phyloP scores from a whole-genome alignment of 2,329 filamentous ascomycete genomes.

The Ceratocystis cacaofunesta region DNA sequence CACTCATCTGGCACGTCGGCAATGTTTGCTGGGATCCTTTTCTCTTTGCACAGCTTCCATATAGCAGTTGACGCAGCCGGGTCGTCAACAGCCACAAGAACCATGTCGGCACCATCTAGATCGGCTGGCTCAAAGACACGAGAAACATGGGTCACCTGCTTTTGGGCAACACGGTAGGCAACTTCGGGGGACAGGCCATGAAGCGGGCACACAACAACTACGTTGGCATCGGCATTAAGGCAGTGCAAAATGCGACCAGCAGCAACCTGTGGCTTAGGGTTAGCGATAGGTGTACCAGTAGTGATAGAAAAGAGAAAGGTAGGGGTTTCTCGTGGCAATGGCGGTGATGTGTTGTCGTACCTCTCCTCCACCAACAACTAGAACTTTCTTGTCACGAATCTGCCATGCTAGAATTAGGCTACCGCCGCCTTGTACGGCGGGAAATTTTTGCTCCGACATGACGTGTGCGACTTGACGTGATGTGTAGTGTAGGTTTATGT shows the following conservation, averaged over 20 bases:
- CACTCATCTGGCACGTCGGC: conserved; percentile 94
- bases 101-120: conserved; percentile 70
- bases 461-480: neutral
- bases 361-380: conserved; percentile 93
- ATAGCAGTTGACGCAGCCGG: conserved; percentile 77
- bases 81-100: conserved; percentile 85
- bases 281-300: neutral
- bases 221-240: conserved; percentile 83
- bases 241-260: conserved; percentile 87
- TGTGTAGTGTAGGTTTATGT: too few species aligned
- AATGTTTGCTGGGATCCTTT: conserved; percentile 78
- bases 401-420: conserved; percentile 95
- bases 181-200: conserved; percentile 80
- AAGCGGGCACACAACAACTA: conserved; percentile 70
- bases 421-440: conserved; percentile 73
- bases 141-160: conserved; percentile 66
- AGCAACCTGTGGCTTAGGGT: conserved; percentile 52
- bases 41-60: conserved; percentile 85
- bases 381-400: conserved; percentile 69
- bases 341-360: conserved; percentile 31
- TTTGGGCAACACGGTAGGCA: conserved; percentile 57
- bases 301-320: neutral
- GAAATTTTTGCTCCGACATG: conserved; percentile 36
- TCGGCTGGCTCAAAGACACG: conserved; percentile 77
- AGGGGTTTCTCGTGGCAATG: neutral